Evolutionary conservation across 106 monocot species (phyloP).

Genomic region (Dendrobium catenatum): DNA sequence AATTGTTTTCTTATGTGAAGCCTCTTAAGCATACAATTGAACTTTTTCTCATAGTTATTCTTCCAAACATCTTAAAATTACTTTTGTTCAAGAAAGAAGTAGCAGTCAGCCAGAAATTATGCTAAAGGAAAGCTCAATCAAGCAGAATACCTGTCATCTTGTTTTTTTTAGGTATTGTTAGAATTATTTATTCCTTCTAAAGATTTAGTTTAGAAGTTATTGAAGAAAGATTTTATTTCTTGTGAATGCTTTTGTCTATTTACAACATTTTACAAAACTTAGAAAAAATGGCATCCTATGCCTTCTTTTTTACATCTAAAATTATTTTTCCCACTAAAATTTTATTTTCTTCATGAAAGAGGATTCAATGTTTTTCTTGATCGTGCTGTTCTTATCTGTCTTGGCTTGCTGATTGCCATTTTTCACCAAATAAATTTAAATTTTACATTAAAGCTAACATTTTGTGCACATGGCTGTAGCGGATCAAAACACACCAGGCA

Average conservation of each 20-base stretch:
- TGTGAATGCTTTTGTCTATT: not conserved
- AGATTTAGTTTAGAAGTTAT: not conserved
- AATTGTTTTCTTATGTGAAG: not conserved
- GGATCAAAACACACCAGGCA: constrained; percentile 31
- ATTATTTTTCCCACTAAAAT: not conserved
- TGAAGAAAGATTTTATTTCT: not conserved
- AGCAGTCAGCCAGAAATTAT: no score
- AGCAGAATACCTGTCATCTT: no score
- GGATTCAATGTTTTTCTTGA: not conserved
- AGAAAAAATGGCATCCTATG: no score
- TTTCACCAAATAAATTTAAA: not conserved
- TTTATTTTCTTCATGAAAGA: not conserved
- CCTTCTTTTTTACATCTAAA: not conserved
- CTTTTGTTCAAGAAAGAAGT: not conserved
- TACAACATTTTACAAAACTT: no score
- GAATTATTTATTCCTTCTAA: not conserved
- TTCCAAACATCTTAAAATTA: not conserved
- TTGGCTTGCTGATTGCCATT: not conserved
- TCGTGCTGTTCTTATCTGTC: not conserved
- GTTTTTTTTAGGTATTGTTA: no score
- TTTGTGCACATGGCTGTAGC: constrained; percentile 1
- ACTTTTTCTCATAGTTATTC: not conserved
- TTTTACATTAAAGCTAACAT: not conserved
- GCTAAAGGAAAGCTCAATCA: no score
- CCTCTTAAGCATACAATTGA: not conserved